These are phyloP conservation scores for Mitragyna speciosa DNA, from an alignment of 257 asterid genomes.

Conservation along the genomic window DNA sequence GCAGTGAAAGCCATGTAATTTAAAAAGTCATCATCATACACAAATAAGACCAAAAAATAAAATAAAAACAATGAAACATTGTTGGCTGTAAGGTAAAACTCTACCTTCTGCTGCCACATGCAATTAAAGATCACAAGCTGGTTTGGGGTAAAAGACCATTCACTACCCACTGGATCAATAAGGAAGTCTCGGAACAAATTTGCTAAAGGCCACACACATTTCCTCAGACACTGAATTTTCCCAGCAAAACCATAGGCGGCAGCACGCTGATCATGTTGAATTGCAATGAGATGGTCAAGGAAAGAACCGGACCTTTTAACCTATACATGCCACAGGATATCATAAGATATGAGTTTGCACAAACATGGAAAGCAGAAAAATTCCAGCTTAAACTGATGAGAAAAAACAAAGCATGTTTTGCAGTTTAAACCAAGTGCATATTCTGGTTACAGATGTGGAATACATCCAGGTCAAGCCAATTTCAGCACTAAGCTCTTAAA, in stretches of 20 bases:
- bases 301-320: constrained; percentile 67
- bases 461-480: not conserved
- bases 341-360: not conserved
- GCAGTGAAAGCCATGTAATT: constrained; percentile 29
- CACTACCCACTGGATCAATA: constrained; percentile 17
- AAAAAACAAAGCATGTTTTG: not conserved
- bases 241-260: constrained; percentile 56
- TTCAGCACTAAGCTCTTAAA: not conserved
- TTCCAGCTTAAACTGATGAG: not conserved
- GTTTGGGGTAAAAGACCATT: constrained; percentile 35
- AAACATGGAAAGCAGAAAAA: not conserved
- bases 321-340: constrained; percentile 35
- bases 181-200: constrained; percentile 50
- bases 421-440: not conserved
- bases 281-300: constrained; percentile 68
- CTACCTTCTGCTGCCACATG: constrained; percentile 94
- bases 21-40: not conserved
- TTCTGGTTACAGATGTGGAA: not conserved
- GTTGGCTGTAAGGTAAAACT: constrained; percentile 13
- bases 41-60: not conserved
- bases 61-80: constrained; percentile 1
- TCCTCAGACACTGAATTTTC: constrained; percentile 57
- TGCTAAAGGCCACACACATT: constrained; percentile 57
- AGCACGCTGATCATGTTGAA: constrained; percentile 93
- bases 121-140: constrained; percentile 56